phyloP scores from a whole-genome alignment of 352 stramenopile species.

The Phytophthora aleatoria region DNA sequence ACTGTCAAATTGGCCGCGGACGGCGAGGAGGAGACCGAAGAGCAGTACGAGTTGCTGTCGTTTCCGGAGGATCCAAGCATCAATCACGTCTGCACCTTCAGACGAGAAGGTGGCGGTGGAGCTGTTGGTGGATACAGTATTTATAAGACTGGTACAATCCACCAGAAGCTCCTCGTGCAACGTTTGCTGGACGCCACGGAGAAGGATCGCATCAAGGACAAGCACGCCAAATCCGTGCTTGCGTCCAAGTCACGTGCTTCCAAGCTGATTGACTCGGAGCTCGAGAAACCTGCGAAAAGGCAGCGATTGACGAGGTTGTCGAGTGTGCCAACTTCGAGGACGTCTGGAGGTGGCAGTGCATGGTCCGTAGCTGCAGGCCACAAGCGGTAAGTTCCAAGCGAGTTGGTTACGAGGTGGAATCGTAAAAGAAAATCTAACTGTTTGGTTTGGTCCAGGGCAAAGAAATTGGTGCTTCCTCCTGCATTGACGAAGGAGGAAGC shows the following conservation, averaged over 20 bases:
- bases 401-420: not conserved
- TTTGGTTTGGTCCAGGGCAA: constrained; percentile 8
- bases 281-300: constrained; percentile 25
- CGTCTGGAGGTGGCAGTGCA: constrained; percentile 16
- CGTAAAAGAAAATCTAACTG: constrained; percentile 7
- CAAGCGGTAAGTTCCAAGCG: constrained; percentile 28
- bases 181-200: constrained; percentile 74
- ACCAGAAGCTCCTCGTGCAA: constrained; percentile 86
- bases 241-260: constrained; percentile 73
- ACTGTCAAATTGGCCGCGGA: constrained; percentile 35
- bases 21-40: constrained; percentile 24
- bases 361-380: constrained; percentile 20
- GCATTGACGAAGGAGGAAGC: constrained; percentile 44
- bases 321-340: constrained; percentile 10
- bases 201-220: constrained; percentile 85
- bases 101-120: constrained; percentile 13
- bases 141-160: constrained; percentile 60
- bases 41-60: constrained; percentile 78
- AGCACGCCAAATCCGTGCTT: constrained; percentile 72
- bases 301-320: constrained; percentile 25
- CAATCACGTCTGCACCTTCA: constrained; percentile 72
- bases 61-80: constrained; percentile 72
- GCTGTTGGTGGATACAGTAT: constrained; percentile 48
- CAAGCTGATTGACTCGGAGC: constrained; percentile 53
- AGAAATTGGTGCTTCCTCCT: constrained; percentile 36